Percentiles rank a stretch among this genome's conserved stretches.
phyloP scores from a whole-genome alignment of 2,329 filamentous ascomycete species.

The Amauroascus niger region DNA sequence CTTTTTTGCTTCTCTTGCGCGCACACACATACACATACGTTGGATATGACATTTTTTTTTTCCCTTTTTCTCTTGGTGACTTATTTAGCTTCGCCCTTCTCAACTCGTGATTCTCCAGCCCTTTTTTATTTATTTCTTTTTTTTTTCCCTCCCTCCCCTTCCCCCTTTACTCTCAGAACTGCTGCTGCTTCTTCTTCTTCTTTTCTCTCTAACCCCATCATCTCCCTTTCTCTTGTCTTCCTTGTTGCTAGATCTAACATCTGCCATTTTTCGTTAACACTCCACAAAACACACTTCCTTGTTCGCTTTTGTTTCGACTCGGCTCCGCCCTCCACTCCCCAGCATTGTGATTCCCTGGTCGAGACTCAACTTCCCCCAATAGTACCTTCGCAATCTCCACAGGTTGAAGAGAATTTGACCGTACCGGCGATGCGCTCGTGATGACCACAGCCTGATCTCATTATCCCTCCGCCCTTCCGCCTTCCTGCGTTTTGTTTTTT shows the following conservation, averaged over 20 bases:
- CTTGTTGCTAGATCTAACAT: background rate
- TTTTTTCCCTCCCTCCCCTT: background rate
- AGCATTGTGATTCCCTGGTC: background rate
- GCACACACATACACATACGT: background rate
- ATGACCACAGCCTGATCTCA: background rate
- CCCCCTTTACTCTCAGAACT: background rate
- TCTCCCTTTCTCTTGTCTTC: too few species aligned
- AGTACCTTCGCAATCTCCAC: background rate
- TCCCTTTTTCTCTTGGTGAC: background rate
- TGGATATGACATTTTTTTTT: background rate
- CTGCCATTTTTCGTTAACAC: background rate
- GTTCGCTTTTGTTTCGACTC: constrained; percentile 7
- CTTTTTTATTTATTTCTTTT: background rate
- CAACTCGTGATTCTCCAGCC: background rate
- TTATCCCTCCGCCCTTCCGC: background rate
- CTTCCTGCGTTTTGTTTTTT: background rate
- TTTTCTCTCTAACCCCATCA: background rate
- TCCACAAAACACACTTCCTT: constrained; percentile 1
- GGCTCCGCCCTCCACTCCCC: constrained; percentile 4
- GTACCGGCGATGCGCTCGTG: background rate
- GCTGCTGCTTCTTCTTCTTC: background rate
- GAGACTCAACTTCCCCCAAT: background rate
- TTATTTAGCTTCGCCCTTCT: background rate
- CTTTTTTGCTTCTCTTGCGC: background rate
- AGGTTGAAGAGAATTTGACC: background rate